Conservation (phyloP, 345 rosid species). For the Durio zibethinus region DNA sequence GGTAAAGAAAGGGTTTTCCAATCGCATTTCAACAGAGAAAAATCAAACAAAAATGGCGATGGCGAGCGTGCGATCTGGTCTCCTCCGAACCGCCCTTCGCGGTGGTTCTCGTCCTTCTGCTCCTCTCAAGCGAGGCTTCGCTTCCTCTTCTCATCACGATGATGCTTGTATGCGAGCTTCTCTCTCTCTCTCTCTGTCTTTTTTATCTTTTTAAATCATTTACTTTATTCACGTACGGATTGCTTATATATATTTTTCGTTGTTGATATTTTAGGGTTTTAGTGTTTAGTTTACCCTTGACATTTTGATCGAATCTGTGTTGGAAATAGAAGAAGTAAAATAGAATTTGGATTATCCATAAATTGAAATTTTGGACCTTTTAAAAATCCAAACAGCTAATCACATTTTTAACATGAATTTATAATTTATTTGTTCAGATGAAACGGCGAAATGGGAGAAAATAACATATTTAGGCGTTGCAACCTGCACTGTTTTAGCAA, state of each 20-base stretch:
- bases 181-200: constrained; percentile 4
- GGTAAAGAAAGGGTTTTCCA: background rate
- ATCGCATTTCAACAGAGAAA: background rate
- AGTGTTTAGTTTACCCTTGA: constrained; percentile 1
- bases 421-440: constrained; percentile 39
- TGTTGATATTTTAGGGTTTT: background rate
- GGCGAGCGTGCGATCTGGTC: constrained; percentile 70
- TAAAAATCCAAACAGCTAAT: too few relatives aligned
- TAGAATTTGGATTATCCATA: background rate
- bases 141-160: constrained; percentile 72
- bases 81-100: constrained; percentile 56
- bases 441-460: constrained; percentile 92
- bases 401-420: background rate
- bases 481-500: constrained; percentile 55
- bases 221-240: background rate
- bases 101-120: constrained; percentile 48
- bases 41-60: constrained; percentile 45
- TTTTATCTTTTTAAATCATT: background rate
- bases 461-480: constrained; percentile 70
- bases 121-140: constrained; percentile 56
- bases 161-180: constrained; percentile 53
- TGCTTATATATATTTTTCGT: background rate
- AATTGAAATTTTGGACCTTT: background rate
- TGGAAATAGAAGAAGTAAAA: background rate
- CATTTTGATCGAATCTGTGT: background rate